Base-by-base conservation (phyloP, 805 yeast species). In the Cyberlindnera mycetangii region DNA sequence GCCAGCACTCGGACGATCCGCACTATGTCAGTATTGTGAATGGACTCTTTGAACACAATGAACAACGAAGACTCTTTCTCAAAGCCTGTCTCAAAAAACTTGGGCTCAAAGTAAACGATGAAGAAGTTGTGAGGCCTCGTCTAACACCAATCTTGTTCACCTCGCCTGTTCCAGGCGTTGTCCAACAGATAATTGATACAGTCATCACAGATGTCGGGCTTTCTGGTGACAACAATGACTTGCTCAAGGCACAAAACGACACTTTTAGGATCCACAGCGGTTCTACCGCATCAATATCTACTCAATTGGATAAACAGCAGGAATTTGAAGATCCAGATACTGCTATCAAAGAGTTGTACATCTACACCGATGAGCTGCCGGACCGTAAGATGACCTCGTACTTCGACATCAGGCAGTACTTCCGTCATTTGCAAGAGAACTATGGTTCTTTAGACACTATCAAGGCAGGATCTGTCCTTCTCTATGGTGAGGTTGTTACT, bases 401-500 rank as follows among this genome's bases (percentile, higher is more conserved):
- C 61, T 92, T 92, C 66, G 79, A 85, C 55, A 74, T 83, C 57
- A 52, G 59, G 8, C 56, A 67, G 27, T 93, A 83, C 61, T 85
- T 74, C 60, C 57, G 64, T 8, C 54, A 60, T 21, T 61, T 86
- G 35, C 60, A 59, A 17, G 54, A 59, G 18, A 57, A 59, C 17
- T 64, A 51, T 32, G 73, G 62, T 25, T 54, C 49, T 25, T 53
- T 59, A 55, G 60, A 53, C 32, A 56, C 63, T 25, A 41, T 50
- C 11, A 66, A 65, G 3, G 67, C 83, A 32, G 98, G 97, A 2
- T 66, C 84, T 0, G 59, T 74, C 2, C 62, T 87, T 18, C 65
- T 86, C 28, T 92, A 92, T 58, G 89, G 88, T 12, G 97, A 92
- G 58, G 95, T 90, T 6, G 80, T 90, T 2, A 86, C 97, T 0